A percentile compares a stretch with the other conserved stretches of the same genome.
phyloP scores from a whole-genome alignment of 192 early-diverging fungal species.

The Geranomyces michiganensis region DNA sequence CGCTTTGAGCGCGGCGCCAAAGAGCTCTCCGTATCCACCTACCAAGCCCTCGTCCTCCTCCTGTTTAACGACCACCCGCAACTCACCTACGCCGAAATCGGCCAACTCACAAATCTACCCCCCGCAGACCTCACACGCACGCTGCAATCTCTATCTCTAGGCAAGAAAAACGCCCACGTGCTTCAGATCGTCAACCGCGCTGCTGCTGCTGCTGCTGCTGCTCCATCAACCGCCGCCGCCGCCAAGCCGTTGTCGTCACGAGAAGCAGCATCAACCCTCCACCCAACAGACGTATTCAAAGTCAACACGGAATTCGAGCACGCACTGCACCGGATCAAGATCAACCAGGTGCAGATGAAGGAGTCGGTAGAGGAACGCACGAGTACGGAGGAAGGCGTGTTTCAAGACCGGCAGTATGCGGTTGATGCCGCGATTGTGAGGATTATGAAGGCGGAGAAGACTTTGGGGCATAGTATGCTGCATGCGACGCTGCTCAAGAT shows the following conservation, averaged over 20 bases:
- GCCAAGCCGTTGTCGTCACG: too few relatives aligned
- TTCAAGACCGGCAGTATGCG: slow-evolving; percentile 84
- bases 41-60: slow-evolving; percentile 53
- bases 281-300: slow-evolving; percentile 51
- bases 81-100: slow-evolving; percentile 70
- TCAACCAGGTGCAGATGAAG: slow-evolving; percentile 57
- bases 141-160: slow-evolving; percentile 85
- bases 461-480: slow-evolving; percentile 77
- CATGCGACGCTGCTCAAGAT: slow-evolving; percentile 78
- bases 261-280: slow-evolving; percentile 27
- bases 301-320: slow-evolving; percentile 72
- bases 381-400: slow-evolving; percentile 81
- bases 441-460: slow-evolving; percentile 94
- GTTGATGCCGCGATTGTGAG: slow-evolving; percentile 94
- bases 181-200: slow-evolving; percentile 37
- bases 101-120: slow-evolving; percentile 70
- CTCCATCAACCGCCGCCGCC: too few relatives aligned
- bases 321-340: slow-evolving; percentile 43
- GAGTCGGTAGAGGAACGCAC: slow-evolving; percentile 75
- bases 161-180: slow-evolving; percentile 44
- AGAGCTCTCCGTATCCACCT: slow-evolving; percentile 50
- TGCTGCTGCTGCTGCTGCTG: too few relatives aligned
- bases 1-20: slow-evolving; percentile 58
- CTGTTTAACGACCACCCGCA: slow-evolving; percentile 63
- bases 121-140: slow-evolving; percentile 77